A percentile compares a stretch with the other conserved stretches of the same genome.
These are phyloP conservation scores for Colletotrichum euphorbiae DNA, from an alignment of 2,329 filamentous ascomycete species.

Conservation along the genomic window DNA sequence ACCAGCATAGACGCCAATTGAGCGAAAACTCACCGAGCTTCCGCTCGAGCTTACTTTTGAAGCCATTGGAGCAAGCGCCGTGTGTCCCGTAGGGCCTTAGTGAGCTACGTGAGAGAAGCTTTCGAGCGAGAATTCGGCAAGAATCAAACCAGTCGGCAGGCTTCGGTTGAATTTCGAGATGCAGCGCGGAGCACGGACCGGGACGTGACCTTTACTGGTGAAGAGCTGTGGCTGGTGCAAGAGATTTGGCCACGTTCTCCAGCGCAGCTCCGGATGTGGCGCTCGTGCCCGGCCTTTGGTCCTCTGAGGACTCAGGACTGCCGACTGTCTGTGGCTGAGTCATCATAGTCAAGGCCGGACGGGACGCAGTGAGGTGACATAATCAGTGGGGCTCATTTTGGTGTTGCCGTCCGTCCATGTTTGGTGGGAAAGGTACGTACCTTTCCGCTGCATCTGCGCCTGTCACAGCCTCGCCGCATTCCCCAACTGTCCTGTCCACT, in stretches of 20 bases:
- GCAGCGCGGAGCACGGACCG: constrained; percentile 26
- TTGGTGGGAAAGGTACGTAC: constrained; percentile 14
- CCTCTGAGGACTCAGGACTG: neutral
- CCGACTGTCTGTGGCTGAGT: constrained; percentile 10
- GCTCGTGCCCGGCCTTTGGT: neutral
- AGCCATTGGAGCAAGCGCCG: constrained; percentile 48
- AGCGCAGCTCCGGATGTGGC: neutral
- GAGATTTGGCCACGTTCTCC: constrained; percentile 14
- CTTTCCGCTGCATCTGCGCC: neutral
- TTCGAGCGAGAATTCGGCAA: neutral
- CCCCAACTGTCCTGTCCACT: constrained; percentile 25
- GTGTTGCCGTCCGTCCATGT: neutral
- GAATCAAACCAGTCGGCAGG: constrained; percentile 6
- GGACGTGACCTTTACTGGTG: constrained; percentile 8
- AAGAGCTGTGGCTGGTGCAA: neutral
- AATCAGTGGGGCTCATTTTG: constrained; percentile 10
- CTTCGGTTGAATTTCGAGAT: constrained; percentile 38
- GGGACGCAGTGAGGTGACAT: constrained; percentile 34
- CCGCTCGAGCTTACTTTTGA: constrained; percentile 47
- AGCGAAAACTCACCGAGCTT: constrained; percentile 46
- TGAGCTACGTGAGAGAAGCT: neutral
- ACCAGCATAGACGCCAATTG: neutral
- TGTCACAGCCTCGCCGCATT: constrained; percentile 37
- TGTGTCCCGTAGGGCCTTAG: neutral
- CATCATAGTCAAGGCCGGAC: no score